Evolutionary conservation across 352 stramenopile genomes (phyloP).

Genomic region (Blastocystis hominis): DNA sequence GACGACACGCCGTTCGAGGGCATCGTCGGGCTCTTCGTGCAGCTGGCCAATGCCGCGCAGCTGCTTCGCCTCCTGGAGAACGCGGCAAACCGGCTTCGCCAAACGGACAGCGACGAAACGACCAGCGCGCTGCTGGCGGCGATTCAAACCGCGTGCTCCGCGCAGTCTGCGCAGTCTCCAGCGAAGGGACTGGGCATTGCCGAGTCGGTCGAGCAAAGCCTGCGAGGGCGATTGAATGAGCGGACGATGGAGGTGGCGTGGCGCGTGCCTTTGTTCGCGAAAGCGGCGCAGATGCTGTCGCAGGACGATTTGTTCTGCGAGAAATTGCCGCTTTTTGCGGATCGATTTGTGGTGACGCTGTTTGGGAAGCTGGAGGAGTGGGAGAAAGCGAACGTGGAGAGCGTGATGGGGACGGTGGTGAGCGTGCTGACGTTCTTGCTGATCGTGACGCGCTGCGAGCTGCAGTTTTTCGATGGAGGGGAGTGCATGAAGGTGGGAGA

Average conservation of each 20-base stretch:
- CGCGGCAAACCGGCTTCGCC: neutral
- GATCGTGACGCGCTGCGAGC: neutral
- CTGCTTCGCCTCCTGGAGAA: neutral
- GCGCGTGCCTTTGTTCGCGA: neutral
- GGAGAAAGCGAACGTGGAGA: neutral
- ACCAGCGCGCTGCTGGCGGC: no score
- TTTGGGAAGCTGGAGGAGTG: neutral
- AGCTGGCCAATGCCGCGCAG: neutral
- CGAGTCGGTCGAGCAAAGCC: neutral
- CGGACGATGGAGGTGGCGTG: neutral
- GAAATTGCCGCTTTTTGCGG: neutral
- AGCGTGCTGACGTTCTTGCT: neutral
- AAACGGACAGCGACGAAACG: neutral
- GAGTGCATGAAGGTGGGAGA: slow-evolving; percentile 21
- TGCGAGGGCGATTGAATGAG: neutral
- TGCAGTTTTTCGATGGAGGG: neutral
- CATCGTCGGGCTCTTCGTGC: neutral
- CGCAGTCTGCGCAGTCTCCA: neutral
- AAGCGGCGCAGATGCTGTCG: slow-evolving; percentile 1
- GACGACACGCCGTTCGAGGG: neutral
- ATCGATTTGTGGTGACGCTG: neutral
- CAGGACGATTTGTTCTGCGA: slow-evolving; percentile 21
- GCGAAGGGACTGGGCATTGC: neutral
- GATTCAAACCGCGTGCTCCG: neutral
- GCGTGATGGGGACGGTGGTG: neutral